Evolutionary conservation across 2,329 filamentous ascomycete genomes (phyloP).

Genomic region (Aspergillus brunneoviolaceus): DNA sequence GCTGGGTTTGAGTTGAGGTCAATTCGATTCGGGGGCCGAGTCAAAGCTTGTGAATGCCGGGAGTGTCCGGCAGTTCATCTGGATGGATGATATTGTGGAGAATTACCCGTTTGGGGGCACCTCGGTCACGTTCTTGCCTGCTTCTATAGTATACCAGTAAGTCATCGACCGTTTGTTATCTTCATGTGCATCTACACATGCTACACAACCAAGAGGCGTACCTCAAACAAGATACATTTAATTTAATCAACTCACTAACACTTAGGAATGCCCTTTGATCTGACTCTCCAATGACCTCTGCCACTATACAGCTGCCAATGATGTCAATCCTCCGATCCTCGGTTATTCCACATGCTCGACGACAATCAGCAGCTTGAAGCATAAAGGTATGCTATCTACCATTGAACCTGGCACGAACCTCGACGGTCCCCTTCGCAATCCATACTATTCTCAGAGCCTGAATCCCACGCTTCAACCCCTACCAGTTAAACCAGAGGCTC

Average conservation of each 20-base stretch:
- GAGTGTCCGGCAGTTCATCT: too few species aligned
- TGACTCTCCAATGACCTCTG: not conserved
- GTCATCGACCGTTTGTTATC: too few species aligned
- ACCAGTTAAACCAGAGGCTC: too few species aligned
- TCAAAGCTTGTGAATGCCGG: too few species aligned
- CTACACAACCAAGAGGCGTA: too few species aligned
- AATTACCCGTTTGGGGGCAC: too few species aligned
- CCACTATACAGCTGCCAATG: not conserved
- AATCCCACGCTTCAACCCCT: not conserved
- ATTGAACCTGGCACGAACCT: not conserved
- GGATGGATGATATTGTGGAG: too few species aligned
- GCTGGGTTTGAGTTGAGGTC: not conserved
- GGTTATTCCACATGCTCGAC: conserved; percentile 10
- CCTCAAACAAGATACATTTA: too few species aligned
- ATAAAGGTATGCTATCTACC: not conserved
- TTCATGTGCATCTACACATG: too few species aligned
- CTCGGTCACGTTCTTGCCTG: too few species aligned
- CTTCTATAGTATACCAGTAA: too few species aligned
- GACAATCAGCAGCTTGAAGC: not conserved
- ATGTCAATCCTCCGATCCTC: conserved; percentile 17
- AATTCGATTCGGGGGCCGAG: not conserved
- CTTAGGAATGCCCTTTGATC: not conserved
- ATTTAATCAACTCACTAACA: not conserved
- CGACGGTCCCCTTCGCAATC: not conserved
- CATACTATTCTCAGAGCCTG: not conserved